A percentile compares a stretch with the other conserved stretches of the same genome.
These are phyloP conservation scores for Trichomonascus vanleenenianus DNA, from an alignment of 805 yeast species.

Conservation along the genomic window DNA sequence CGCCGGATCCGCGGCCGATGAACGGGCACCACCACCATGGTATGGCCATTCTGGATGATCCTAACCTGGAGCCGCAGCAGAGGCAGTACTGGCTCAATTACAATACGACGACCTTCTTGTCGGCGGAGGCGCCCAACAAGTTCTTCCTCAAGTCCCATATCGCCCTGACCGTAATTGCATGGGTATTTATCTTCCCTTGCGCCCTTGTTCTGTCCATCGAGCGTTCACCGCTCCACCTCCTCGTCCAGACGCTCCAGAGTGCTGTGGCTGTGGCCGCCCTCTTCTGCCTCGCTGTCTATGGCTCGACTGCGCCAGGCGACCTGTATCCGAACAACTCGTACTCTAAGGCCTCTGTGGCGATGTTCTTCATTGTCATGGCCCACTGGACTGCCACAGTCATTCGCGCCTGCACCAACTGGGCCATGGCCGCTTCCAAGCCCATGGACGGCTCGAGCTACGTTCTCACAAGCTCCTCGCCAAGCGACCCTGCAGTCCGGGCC, in stretches of 20 bases:
- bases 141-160: conserved; percentile 51
- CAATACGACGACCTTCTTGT: conserved; percentile 59
- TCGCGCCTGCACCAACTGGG: conserved; percentile 39
- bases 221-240: conserved; percentile 50
- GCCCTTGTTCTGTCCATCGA: conserved; percentile 56
- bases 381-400: conserved; percentile 53
- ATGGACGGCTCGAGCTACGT: conserved; percentile 26
- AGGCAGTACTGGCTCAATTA: conserved; percentile 69
- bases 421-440: conserved; percentile 23
- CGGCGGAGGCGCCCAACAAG: conserved; percentile 42
- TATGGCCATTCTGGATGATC: conserved; percentile 57
- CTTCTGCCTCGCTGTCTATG: conserved; percentile 48
- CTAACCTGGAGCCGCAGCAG: conserved; percentile 63
- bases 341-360: conserved; percentile 52
- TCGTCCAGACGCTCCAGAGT: conserved; percentile 46
- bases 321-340: conserved; percentile 76
- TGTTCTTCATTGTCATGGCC: conserved; percentile 43
- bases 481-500: too few species aligned
- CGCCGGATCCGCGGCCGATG: background rate
- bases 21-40: conserved; percentile 46
- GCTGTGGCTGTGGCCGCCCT: conserved; percentile 42
- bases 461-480: conserved; percentile 5
- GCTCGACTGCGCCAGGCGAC: conserved; percentile 46
- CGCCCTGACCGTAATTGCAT: conserved; percentile 34
- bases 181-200: conserved; percentile 58